Evolutionary conservation across 2,329 filamentous ascomycete species (phyloP), one percentile per base, ranked within the genome.

Genomic region (Epichloe scottii): DNA sequence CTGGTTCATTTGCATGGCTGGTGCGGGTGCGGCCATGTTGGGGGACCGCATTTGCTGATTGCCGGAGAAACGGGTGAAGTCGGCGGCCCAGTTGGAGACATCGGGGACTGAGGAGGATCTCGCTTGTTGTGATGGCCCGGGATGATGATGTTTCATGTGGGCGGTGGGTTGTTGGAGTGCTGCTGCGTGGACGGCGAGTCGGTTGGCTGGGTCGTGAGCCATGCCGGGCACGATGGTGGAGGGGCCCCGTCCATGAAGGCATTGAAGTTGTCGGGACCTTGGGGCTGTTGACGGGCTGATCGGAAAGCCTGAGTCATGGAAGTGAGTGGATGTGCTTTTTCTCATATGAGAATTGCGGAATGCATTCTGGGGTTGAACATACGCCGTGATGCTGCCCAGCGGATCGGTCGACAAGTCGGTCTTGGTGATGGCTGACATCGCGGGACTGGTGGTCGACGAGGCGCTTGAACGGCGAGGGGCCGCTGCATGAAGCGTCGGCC

Each of bases 401-500:
- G n/a, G 57, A 49, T 50, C 60, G 61, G 53, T 64, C 59, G 48
- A 65, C 56, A 17, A 69, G 57, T n/a, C 67, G 62, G 54, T 71
- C 68, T 54, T 71, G 68, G 15, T 70, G 69, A 48, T 67, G 66
- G 56, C 67, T 68, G 46, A 64, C 62, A 57, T 72, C 69, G 43
- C 65, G 64, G n/a, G 62, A 61, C 48, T 72, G 68, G 39, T 72
- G 68, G 8, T 72, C 68, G 19, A 69, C 58, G 41, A 72, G 62
- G 12, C 63, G 66, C 61, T 72, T 72, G 51, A 72, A 71, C 37
- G 70, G 69, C 46, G 67, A 68, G 2, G 64, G 62, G 35, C 68
- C 69, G 54, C 68, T 69, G 54, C 70, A 72, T 10, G 69, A 68
- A 51, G 63, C 63, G 49, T 71, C 68, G 38, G 68, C 63, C 70